Conservation (phyloP, 306 rosid species). For the Quercus robur region DNA sequence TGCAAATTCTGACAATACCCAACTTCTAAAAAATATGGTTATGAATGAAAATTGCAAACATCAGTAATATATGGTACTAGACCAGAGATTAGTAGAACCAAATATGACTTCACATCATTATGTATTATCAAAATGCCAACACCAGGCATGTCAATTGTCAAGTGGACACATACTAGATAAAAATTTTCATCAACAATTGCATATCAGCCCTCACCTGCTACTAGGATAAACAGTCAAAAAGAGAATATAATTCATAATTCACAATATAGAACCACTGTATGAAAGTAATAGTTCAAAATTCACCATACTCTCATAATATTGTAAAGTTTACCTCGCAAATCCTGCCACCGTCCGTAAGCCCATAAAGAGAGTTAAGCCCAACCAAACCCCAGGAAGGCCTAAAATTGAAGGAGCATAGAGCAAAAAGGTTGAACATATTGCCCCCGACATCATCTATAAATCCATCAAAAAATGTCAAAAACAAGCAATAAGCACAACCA, state of each 20-base stretch:
- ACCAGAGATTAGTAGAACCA: not conserved
- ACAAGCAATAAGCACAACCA: slow-evolving; percentile 11
- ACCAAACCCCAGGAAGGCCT: slow-evolving; percentile 89
- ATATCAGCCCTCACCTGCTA: not conserved
- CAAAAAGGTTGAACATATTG: slow-evolving; percentile 66
- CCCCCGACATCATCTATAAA: slow-evolving; percentile 68
- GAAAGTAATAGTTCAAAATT: slow-evolving; percentile 1
- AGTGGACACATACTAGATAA: not conserved
- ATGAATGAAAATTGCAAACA: not conserved
- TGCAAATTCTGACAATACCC: not conserved
- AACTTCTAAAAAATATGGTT: not conserved
- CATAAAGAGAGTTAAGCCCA: slow-evolving; percentile 84
- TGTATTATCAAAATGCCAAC: not conserved
- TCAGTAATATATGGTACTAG: not conserved
- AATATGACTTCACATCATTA: not conserved
- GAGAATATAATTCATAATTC: not conserved
- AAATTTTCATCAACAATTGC: not conserved
- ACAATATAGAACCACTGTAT: not conserved
- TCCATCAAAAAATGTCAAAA: slow-evolving; percentile 13
- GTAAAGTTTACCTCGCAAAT: slow-evolving; percentile 49
- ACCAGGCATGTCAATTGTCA: not conserved
- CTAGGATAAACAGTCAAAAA: not conserved
- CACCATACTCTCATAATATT: not conserved
- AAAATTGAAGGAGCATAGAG: slow-evolving; percentile 46
- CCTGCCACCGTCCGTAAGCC: slow-evolving; percentile 77